phyloP scores from a whole-genome alignment of 2,329 filamentous ascomycete species.

The Paracorniculantispora psalliotae region DNA sequence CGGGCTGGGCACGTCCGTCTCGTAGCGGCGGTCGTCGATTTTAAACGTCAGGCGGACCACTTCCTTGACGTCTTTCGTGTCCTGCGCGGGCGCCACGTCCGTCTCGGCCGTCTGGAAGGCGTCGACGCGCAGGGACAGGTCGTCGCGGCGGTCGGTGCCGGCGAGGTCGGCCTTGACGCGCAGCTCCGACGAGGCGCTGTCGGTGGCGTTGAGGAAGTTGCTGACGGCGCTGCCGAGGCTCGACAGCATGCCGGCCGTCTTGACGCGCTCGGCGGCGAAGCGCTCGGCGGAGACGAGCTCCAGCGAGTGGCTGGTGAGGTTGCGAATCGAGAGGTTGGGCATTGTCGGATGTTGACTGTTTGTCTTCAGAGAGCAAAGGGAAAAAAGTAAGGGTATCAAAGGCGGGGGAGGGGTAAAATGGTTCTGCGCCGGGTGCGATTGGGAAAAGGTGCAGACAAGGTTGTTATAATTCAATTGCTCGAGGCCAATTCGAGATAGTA shows the following conservation, averaged over 20 bases:
- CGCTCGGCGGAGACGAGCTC: constrained; percentile 69
- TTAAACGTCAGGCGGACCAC: constrained; percentile 71
- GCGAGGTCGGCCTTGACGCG: constrained; percentile 54
- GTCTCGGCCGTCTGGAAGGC: constrained; percentile 60
- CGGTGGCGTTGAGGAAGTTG: constrained; percentile 40
- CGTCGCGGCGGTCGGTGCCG: constrained; percentile 55
- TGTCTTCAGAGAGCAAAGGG: neutral
- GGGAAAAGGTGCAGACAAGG: neutral
- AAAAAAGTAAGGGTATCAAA: neutral
- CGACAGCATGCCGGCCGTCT: constrained; percentile 38
- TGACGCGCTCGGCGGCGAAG: constrained; percentile 51
- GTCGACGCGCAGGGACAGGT: constrained; percentile 58
- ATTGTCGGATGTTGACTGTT: constrained; percentile 26
- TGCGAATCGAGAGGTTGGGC: constrained; percentile 67
- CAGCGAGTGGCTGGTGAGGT: constrained; percentile 70
- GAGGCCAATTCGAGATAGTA: neutral
- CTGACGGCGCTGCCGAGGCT: constrained; percentile 41
- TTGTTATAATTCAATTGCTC: neutral
- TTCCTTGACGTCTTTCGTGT: constrained; percentile 27
- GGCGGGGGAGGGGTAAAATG: neutral
- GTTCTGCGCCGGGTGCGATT: too few relatives aligned
- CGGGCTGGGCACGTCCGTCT: constrained; percentile 65
- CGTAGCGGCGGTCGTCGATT: constrained; percentile 51
- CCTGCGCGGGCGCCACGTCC: constrained; percentile 54
- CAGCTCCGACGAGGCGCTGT: constrained; percentile 25